phyloP scores from a whole-genome alignment of 2,329 filamentous ascomycete genomes.

The Colletotrichum endophyticum region DNA sequence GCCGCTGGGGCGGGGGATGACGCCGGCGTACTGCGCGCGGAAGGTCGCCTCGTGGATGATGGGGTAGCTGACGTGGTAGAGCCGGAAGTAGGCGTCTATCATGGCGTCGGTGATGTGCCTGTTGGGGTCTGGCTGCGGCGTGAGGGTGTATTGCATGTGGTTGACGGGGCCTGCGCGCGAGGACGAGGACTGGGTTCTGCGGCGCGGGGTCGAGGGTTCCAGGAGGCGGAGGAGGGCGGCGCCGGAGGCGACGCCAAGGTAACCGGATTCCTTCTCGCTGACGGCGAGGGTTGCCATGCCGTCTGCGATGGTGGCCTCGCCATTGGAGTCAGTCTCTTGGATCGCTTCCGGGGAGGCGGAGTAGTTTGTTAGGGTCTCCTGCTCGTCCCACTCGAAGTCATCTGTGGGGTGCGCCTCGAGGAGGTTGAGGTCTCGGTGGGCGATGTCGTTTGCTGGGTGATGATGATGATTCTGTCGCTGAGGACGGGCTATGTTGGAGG shows the following conservation, averaged over 20 bases:
- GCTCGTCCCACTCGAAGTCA: slow-evolving; percentile 43
- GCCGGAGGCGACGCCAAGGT: slow-evolving; percentile 50
- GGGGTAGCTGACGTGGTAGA: slow-evolving; percentile 13
- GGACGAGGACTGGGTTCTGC: slow-evolving; percentile 24
- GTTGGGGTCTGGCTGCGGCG: slow-evolving; percentile 35
- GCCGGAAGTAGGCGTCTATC: slow-evolving; percentile 25
- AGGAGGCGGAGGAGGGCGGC: slow-evolving; percentile 46
- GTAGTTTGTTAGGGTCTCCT: slow-evolving; percentile 29
- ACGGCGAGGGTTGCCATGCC: slow-evolving; percentile 42
- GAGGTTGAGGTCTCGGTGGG: slow-evolving; percentile 16
- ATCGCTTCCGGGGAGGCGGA: slow-evolving; percentile 27
- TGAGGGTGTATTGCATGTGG: slow-evolving; percentile 14
- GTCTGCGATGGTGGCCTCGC: slow-evolving; percentile 30
- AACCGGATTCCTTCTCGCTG: slow-evolving; percentile 42
- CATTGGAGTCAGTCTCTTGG: slow-evolving; percentile 25
- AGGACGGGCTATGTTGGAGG: not conserved
- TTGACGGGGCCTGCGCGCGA: slow-evolving; percentile 7
- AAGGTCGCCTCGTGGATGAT: slow-evolving; percentile 12
- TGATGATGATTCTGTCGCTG: not conserved
- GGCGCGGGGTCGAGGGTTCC: slow-evolving; percentile 30
- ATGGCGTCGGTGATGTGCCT: slow-evolving; percentile 34
- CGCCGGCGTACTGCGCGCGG: slow-evolving; percentile 18
- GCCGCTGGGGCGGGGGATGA: slow-evolving; percentile 35
- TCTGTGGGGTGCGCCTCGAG: slow-evolving; percentile 37
- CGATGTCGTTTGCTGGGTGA: not conserved